Evolutionary conservation across 2,329 filamentous ascomycete genomes (phyloP), one percentile per base, ranked within the genome.

Genomic region (Sordariomycetes sp.): DNA sequence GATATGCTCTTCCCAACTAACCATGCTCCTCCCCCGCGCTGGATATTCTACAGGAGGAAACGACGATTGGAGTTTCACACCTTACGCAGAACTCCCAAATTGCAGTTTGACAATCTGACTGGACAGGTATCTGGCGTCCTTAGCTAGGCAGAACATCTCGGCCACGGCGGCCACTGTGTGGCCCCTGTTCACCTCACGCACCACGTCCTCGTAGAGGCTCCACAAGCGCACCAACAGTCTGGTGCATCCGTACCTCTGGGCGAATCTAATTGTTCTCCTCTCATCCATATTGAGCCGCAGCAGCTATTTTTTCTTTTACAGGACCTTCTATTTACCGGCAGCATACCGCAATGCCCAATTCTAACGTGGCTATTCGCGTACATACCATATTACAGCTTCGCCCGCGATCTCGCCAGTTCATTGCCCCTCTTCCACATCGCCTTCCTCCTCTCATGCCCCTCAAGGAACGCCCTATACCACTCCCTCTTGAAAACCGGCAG

Each of bases 221-320:
- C 99, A 95, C 0, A 99, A 94, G 35, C 94, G 95, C 58, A 99
- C 86, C 69, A 99, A 95, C 20, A 99, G 76, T 58, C 94, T 82
- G 1, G 94, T 99, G 71, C 94, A 99, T 40, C 94, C 94, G 67
- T 99, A 99, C n/a, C 93, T n/a, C n/a, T n/a, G n/a, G n/a, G n/a
- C n/a, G n/a, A n/a, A n/a, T n/a, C n/a, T n/a, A n/a, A n/a, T n/a
- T n/a, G n/a, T n/a, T n/a, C n/a, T n/a, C n/a, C n/a, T n/a, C n/a
- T n/a, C n/a, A n/a, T n/a, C n/a, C n/a, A n/a, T n/a, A n/a, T n/a
- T n/a, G n/a, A n/a, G n/a, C n/a, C n/a, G n/a, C n/a, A n/a, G n/a
- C n/a, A n/a, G n/a, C n/a, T n/a, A n/a, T n/a, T n/a, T n/a, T n/a
- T n/a, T n/a, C n/a, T n/a, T n/a, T n/a, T n/a, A n/a, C n/a, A n/a